Evolutionary conservation across 2,329 filamentous ascomycete genomes (phyloP), one percentile per base, ranked within the genome.

Genomic region (Colletotrichum kahawae): DNA sequence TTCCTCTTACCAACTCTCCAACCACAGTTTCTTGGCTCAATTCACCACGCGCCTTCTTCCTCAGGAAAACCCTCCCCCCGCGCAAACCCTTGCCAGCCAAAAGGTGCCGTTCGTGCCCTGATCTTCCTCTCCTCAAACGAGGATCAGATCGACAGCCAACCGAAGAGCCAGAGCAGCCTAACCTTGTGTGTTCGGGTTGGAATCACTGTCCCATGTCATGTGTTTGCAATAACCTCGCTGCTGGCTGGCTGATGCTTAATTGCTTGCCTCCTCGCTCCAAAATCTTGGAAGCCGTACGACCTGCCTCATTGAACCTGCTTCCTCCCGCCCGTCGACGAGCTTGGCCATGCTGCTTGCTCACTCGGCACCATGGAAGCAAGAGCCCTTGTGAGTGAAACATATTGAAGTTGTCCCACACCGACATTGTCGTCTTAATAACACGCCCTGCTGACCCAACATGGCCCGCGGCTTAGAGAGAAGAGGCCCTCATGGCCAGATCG

Each of bases 401-500:
- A 24, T 43, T 27, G 10, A 21, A 66, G 60, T 63, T 18, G 14
- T 34, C 16, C 33, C 16, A 43, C 16, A 63, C 21, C n/a, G 16
- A 36, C n/a, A 36, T 63, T 21, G 31, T 63, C 8, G 33, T 36
- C 21, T 14, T 21, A 13, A 21, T 13, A n/a, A 62, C 7, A 14
- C 18, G 12, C 21, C 51, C n/a, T n/a, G 36, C 67, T 74, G 36
- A 74, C 66, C 51, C 51, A 18, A 12, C 6, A 31, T 29, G 59
- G n/a, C 16, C 31, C 29, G 21, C 13, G 7, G 13, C 14, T 3
- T 43, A 87, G 85, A 82, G 81, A 76, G 83, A 84, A 75, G 85
- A 87, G 80, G 80, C 81, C 79, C 79, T 85, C 60, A 78, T 84
- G 65, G 78, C 79, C 75, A 81, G 78, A 75, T 83, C 83, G 65